phyloP scores from a whole-genome alignment of 768 basidiomycete genomes.

The Imleria badia region DNA sequence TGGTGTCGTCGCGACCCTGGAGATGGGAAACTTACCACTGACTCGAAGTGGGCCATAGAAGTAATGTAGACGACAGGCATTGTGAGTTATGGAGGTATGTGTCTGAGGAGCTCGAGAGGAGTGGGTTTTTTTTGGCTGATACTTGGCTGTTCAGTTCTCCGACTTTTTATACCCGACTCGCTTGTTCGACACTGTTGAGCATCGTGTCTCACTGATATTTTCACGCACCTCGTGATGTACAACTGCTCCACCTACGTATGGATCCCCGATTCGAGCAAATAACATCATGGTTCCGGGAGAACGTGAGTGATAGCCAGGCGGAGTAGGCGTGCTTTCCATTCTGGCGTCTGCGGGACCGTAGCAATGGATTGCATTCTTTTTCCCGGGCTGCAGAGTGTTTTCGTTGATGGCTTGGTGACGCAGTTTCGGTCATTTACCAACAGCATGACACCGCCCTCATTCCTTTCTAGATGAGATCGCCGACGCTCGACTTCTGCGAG shows the following conservation, averaged over 20 bases:
- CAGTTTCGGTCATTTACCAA: conserved; percentile 23
- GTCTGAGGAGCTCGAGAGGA: conserved; percentile 10
- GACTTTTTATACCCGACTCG: conserved; percentile 30
- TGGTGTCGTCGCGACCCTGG: not conserved
- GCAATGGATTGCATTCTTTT: conserved; percentile 21
- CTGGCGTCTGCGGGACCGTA: conserved; percentile 23
- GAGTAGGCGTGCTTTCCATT: conserved; percentile 33
- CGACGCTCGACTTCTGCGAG: conserved; percentile 15
- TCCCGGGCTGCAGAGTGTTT: conserved; percentile 7
- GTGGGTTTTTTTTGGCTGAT: conserved; percentile 20
- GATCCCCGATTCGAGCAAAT: conserved; percentile 23
- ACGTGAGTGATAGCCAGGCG: conserved; percentile 26
- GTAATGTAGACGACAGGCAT: conserved; percentile 28
- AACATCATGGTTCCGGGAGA: conserved; percentile 20
- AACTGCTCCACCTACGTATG: conserved; percentile 20
- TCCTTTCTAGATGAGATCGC: conserved; percentile 17
- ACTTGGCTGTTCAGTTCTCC: conserved; percentile 4
- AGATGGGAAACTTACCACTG: conserved; percentile 16
- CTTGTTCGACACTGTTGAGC: conserved; percentile 10
- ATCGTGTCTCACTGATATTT: conserved; percentile 17
- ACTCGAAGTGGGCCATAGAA: conserved; percentile 27
- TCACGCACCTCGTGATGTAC: conserved; percentile 10
- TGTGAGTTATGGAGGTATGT: conserved; percentile 12
- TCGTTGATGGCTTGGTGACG: conserved; percentile 21
- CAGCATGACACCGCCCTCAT: conserved; percentile 10